These are phyloP conservation scores for Dichotomopilus funicola DNA, from an alignment of 2,329 filamentous ascomycete species.

Conservation along the genomic window DNA sequence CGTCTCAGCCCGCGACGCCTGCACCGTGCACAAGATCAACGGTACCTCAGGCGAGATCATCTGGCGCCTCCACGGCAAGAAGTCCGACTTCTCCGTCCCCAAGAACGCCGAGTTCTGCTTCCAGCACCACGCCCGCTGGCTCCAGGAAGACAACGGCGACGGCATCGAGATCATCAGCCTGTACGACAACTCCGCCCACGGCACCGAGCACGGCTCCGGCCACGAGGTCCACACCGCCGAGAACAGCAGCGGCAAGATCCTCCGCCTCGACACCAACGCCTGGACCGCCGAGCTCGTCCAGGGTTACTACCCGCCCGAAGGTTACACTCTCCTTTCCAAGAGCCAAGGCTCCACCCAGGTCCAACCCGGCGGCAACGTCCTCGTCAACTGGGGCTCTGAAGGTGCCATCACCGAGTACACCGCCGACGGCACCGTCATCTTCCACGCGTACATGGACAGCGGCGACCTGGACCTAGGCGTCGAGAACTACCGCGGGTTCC, in stretches of 20 bases:
- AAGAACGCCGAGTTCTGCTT: conserved; percentile 33
- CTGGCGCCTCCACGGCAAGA: conserved; percentile 41
- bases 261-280: conserved; percentile 37
- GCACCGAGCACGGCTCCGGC: conserved; percentile 31
- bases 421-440: conserved; percentile 42
- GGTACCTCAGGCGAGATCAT: conserved; percentile 37
- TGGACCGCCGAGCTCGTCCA: conserved; percentile 40
- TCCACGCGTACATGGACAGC: conserved; percentile 44
- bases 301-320: conserved; percentile 38
- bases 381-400: conserved; percentile 52
- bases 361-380: conserved; percentile 45
- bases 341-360: conserved; percentile 44
- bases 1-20: conserved; percentile 38
- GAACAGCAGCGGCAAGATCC: conserved; percentile 39
- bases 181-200: conserved; percentile 45
- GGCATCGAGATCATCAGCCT: conserved; percentile 38
- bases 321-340: conserved; percentile 15
- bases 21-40: conserved; percentile 37
- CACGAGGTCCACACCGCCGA: conserved; percentile 22
- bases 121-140: conserved; percentile 42
- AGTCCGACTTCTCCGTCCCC: conserved; percentile 35
- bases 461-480: conserved; percentile 33
- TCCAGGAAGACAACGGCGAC: conserved; percentile 27
- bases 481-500: conserved; percentile 49
- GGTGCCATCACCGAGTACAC: conserved; percentile 43